Evolutionary conservation across 495 filamentous ascomycete genomes (phyloP), one percentile per base, ranked within the genome.

Genomic region (Aspergillus campestris): DNA sequence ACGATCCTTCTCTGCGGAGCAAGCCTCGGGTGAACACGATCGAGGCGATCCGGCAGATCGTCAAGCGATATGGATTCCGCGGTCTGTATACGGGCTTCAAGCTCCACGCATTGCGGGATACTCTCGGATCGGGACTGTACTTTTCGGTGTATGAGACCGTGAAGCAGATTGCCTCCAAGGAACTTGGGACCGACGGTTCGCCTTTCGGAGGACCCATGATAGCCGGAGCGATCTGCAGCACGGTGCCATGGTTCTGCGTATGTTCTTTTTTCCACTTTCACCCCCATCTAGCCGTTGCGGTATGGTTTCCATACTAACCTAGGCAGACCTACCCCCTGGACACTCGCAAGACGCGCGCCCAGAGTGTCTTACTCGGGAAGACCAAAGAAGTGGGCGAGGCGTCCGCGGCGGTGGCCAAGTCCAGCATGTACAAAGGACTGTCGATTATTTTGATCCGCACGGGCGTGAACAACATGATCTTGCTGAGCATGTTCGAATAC

Each of bases 71-170:
- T 48, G 90, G 90, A 27, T 66, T 87, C 43, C 61, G 71, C 30
- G 90, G 90, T 5, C 69, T 96, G 45, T 96, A 95, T 62, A 89
- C 86, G 3, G 90, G 89, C 12, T 88, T 92, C 63, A 77, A 79
- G 50, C 69, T 94, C 33, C 90, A 96, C 49, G 63, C 63, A 76
- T 78, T 94, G 58, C 80, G 90, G 38, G 90, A 96, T 58, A 92
- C 87, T 0, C 73, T 95, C 38, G 90, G 90, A 18, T 92, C 90
- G 3, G 87, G 77, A 3, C 82, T 94, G 44, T 96, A 95, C 61
- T 96, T 96, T 57, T 81, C 83, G 45, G 86, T 89, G 49, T 96
- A 96, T 59, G 90, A 96, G 59, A 87, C 82, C 50, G 80, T 81
- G 45, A 95, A 96, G 64, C 86, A 95, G 61, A 57, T 92, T 34